These are phyloP conservation scores for Eucalyptus grandis DNA, from an alignment of 345 rosid genomes.

Conservation along the genomic window DNA sequence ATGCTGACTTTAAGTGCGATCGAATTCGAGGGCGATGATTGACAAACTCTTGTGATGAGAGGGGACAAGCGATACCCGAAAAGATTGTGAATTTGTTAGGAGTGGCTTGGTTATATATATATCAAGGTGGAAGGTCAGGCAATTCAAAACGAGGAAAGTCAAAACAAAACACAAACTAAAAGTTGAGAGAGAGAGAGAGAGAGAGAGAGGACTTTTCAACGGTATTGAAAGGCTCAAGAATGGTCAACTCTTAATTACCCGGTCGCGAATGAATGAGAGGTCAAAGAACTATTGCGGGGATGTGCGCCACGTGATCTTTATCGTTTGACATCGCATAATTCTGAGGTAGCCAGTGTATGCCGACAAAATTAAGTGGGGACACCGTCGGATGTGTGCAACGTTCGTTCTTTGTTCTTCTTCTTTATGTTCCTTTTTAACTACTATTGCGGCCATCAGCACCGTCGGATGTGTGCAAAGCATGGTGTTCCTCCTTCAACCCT, in stretches of 20 bases:
- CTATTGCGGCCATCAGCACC: not conserved
- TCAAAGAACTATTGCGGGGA: not conserved
- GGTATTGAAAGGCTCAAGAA: not conserved
- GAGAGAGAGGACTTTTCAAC: not conserved
- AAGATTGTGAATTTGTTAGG: not conserved
- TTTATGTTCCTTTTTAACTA: not conserved
- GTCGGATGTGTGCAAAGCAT: not conserved
- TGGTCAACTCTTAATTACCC: not conserved
- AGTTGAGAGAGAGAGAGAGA: not conserved
- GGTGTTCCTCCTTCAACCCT: not conserved
- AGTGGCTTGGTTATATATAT: not conserved
- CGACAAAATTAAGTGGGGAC: not conserved
- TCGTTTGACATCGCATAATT: not conserved
- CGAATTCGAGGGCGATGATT: not conserved
- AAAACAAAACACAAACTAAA: not conserved
- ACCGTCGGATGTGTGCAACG: not conserved
- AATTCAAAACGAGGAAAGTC: not conserved
- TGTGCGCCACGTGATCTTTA: not conserved
- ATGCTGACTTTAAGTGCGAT: not conserved
- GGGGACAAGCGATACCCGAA: not conserved
- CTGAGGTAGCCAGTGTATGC: not conserved
- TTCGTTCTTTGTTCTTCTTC: not conserved
- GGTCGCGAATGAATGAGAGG: not conserved
- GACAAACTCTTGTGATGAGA: not conserved
- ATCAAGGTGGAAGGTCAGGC: not conserved